Base-by-base conservation (phyloP, 139 green algal genomes). In the Limnomonas spitsbergensis region DNA sequence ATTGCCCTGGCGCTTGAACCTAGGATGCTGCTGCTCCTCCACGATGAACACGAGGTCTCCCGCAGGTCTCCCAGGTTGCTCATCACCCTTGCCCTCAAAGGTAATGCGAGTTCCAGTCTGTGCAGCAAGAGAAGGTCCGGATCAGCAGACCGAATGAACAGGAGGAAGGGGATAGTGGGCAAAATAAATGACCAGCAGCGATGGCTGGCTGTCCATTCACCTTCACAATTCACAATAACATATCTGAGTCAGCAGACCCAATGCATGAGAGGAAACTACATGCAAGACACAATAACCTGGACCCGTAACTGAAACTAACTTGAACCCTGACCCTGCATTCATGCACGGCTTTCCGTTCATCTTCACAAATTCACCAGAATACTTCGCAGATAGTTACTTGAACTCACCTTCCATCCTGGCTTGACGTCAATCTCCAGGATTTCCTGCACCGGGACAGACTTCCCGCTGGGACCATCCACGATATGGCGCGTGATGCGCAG, bases 401-500 rank as follows among this genome's bases (percentile, higher is more conserved):
- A 14, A 61, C 20, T 61, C 47, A 87, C 87, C 82, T 94, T 94
- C 89, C 89, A 94, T 1, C 90, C 90, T 4, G 90, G 87, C 82
- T 87, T 85, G 4, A 93, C 81, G 24, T 89, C 82, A 24, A 94
- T 77, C 53, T 79, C 80, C 29, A 94, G 14, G 42, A 92, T 82
- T 78, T 93, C 87, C 71, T 91, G 78, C 24, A 86, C 68, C 20
- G 81, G 84, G 77, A 86, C 47, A 76, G 38, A 37, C 73, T 75
- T 75, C 76, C 84, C 84, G 66, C 34, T 89, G 36, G 88, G 73
- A 35, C 77, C 89, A 38, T 87, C 78, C 34, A 90, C 73, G 20
- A 88, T 83, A 24, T 84, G 73, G 0, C 87, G 79, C 1, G 83
- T 93, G 78, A 86, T 84, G 67, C 77, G 76, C 73, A 85, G 69